Base-by-base conservation (phyloP, 306 rosid species). In the Pterocarpus santalinus region DNA sequence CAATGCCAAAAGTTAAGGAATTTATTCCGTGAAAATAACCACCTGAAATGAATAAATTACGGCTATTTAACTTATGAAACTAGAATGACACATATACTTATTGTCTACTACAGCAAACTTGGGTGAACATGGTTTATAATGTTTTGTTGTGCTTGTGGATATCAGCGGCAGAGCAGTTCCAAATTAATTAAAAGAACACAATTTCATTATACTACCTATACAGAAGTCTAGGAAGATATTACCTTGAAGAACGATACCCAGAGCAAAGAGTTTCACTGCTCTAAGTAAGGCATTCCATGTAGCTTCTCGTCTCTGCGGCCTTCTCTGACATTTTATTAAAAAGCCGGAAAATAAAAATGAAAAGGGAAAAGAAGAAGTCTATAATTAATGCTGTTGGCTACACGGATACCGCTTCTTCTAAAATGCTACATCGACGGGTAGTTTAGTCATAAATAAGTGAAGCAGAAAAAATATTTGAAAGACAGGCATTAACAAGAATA, bases 161-260 rank as follows among this genome's bases (percentile, higher is more conserved):
- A 32, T 47, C 33, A 62, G 34, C 8, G 79, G 75, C 41, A 1
- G 35, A 47, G 47, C 47, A 43, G 47, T 16, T 8, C 60, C 43
- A 70, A 35, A n/a, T 34, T 33, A 67, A 69, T 8, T 5, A 10
- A 10, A 80, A 30, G 56, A 69, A 62, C 16, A 39, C 61, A 53
- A 14, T 2, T 8, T 56, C 17, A 46, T 30, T 43, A 43, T 43
- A 8, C 10, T 43, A 43, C 49, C 8, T 2, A 43, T 60, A 10
- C 3, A 13, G 38, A 66, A 35, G 72, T 30, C 6, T 36, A 76
- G 46, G 46, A 77, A 52, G 81, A 69, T 10, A 39, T 77, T 86
- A 94, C 98, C 98, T 92, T 95, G 98, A 79, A 95, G 97, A 80
- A 92, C 4, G 79, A 95, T 71, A 0, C 98, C 98, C 7, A 95